Evolutionary conservation across 495 filamentous ascomycete genomes (phyloP).

Genomic region (Darksidea phi): DNA sequence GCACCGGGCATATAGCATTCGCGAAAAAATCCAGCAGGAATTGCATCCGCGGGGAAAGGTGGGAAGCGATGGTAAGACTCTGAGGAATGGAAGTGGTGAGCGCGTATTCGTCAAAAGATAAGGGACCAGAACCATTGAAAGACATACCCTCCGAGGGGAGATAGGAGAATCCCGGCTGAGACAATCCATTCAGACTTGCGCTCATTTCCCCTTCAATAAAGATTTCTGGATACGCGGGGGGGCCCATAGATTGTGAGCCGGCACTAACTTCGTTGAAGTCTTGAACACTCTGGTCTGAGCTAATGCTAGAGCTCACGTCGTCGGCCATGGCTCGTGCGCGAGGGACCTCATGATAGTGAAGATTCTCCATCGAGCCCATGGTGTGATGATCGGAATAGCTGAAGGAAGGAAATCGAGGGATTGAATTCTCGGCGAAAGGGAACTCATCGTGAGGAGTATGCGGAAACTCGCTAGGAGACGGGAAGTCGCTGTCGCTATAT

Average conservation of each 20-base stretch:
- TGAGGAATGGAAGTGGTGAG: constrained; percentile 39
- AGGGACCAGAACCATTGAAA: constrained; percentile 34
- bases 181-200: constrained; percentile 27
- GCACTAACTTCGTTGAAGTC: constrained; percentile 36
- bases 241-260: constrained; percentile 21
- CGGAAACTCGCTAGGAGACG: constrained; percentile 48
- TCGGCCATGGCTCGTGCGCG: constrained; percentile 38
- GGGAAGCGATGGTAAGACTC: constrained; percentile 31
- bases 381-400: constrained; percentile 28
- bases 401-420: constrained; percentile 31
- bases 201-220: constrained; percentile 33
- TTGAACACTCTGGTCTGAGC: constrained; percentile 41
- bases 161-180: constrained; percentile 34
- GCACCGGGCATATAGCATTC: constrained; percentile 83
- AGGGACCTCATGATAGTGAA: constrained; percentile 34
- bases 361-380: constrained; percentile 34
- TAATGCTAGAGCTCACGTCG: constrained; percentile 42
- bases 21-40: constrained; percentile 75
- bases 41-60: constrained; percentile 54
- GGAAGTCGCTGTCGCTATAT: constrained; percentile 49
- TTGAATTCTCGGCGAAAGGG: constrained; percentile 35
- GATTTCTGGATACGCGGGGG: constrained; percentile 26
- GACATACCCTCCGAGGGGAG: constrained; percentile 36
- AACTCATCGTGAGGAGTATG: constrained; percentile 39
- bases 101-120: constrained; percentile 30